Conservation (phyloP, 495 filamentous ascomycete genomes). For the Letharia columbiana region DNA sequence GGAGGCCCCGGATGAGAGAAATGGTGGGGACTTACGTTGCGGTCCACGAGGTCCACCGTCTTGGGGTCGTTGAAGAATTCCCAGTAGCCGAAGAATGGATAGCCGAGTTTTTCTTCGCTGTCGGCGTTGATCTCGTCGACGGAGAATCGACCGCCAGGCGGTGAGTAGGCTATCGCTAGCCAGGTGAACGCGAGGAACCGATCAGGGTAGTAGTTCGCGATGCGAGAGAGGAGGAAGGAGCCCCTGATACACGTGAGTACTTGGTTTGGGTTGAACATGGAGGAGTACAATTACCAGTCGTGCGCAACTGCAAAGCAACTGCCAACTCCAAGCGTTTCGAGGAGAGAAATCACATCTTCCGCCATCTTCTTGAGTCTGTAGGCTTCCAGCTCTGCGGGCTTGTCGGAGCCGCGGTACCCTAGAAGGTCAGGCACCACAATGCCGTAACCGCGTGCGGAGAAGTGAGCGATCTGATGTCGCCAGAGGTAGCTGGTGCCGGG, state of each 20-base stretch:
- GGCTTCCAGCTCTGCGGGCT: conserved; percentile 28
- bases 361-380: conserved; percentile 33
- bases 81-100: conserved; percentile 29
- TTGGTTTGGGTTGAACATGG: neutral
- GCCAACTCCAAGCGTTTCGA: conserved; percentile 25
- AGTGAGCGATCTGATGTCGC: conserved; percentile 33
- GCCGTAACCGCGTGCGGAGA: conserved; percentile 32
- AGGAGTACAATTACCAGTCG: conserved; percentile 26
- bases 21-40: conserved; percentile 23
- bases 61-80: conserved; percentile 25
- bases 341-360: conserved; percentile 28
- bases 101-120: conserved; percentile 27
- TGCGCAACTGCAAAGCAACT: conserved; percentile 30
- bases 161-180: conserved; percentile 27
- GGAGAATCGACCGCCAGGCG: conserved; percentile 25
- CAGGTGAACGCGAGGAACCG: conserved; percentile 26
- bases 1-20: neutral
- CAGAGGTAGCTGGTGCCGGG: conserved; percentile 34
- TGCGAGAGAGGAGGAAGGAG: conserved; percentile 28
- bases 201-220: conserved; percentile 29
- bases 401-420: conserved; percentile 37
- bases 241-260: conserved; percentile 20
- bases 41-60: conserved; percentile 26
- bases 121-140: conserved; percentile 25
- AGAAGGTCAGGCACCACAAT: conserved; percentile 38